These are phyloP conservation scores for Calendula officinalis DNA, from an alignment of 129 eudicot species.

Conservation along the genomic window DNA sequence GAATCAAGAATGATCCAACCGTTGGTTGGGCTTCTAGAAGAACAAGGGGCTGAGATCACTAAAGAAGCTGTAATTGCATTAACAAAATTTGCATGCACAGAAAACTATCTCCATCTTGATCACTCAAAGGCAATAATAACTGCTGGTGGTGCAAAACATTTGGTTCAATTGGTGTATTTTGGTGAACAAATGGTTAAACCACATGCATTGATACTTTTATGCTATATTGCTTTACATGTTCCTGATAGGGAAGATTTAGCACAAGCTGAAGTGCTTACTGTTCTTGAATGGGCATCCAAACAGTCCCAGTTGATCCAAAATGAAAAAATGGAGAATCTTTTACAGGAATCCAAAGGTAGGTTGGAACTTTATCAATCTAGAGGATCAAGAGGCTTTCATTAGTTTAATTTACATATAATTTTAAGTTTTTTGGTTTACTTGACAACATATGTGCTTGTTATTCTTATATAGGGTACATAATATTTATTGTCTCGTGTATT, in stretches of 20 bases:
- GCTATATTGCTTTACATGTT: constrained; percentile 40
- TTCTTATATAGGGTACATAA: constrained; percentile 18
- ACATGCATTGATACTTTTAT: constrained; percentile 37
- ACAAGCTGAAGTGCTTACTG: constrained; percentile 41
- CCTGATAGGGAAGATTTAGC: constrained; percentile 45
- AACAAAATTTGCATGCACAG: constrained; percentile 32
- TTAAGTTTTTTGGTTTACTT: constrained; percentile 6
- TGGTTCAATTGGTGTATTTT: constrained; percentile 40
- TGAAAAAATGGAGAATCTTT: constrained; percentile 28
- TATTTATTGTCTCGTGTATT: constrained; percentile 13
- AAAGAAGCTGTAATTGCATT: constrained; percentile 35
- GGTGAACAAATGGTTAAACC: constrained; percentile 39
- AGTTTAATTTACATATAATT: constrained; percentile 7
- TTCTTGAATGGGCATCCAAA: constrained; percentile 50
- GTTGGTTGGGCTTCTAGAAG: constrained; percentile 43
- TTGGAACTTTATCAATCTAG: constrained; percentile 52
- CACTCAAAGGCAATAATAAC: constrained; percentile 43
- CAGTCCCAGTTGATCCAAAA: constrained; percentile 33
- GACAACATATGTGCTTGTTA: constrained; percentile 14
- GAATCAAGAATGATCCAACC: constrained; percentile 46
- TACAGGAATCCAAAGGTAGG: constrained; percentile 37
- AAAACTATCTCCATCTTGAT: constrained; percentile 42
- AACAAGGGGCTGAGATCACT: constrained; percentile 32
- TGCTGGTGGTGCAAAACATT: constrained; percentile 44
- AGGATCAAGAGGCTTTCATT: constrained; percentile 52